A percentile compares a stretch with the other conserved stretches of the same genome.
Evolutionary conservation across 2,329 filamentous ascomycete genomes (phyloP).

Genomic region (Fusarium zealandicum): DNA sequence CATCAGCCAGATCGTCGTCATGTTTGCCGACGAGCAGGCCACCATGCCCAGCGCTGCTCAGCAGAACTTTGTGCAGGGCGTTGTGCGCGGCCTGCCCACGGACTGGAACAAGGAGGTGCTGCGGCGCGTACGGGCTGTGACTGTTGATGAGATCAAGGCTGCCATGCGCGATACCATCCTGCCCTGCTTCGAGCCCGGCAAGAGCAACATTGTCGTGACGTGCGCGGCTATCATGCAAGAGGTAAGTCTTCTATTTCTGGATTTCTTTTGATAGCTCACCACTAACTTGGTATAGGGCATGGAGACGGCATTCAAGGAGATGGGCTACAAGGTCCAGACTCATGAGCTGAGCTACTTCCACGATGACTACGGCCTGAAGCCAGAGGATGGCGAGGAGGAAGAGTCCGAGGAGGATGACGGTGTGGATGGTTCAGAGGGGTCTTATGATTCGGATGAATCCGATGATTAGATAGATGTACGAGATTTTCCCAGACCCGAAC

Average conservation of each 20-base stretch:
- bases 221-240: slow-evolving; percentile 87
- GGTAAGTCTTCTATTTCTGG: slow-evolving; percentile 58
- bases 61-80: slow-evolving; percentile 82
- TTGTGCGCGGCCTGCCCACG: slow-evolving; percentile 76
- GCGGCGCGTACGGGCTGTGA: slow-evolving; percentile 77
- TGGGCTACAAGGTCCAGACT: slow-evolving; percentile 80
- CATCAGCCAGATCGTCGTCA: slow-evolving; percentile 86
- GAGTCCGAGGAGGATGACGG: slow-evolving; percentile 57
- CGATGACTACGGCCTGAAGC: slow-evolving; percentile 85
- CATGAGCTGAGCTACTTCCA: slow-evolving; percentile 81
- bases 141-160: slow-evolving; percentile 75
- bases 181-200: slow-evolving; percentile 80
- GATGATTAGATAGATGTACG: slow-evolving; percentile 38
- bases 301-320: slow-evolving; percentile 73
- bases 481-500: neutral
- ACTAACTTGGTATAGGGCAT: slow-evolving; percentile 64
- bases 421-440: slow-evolving; percentile 42
- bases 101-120: slow-evolving; percentile 83
- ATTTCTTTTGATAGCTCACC: neutral
- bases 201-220: slow-evolving; percentile 85
- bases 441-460: slow-evolving; percentile 42
- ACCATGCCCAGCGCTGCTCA: slow-evolving; percentile 84
- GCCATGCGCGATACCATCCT: slow-evolving; percentile 79
- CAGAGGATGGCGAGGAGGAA: slow-evolving; percentile 65
- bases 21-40: slow-evolving; percentile 85